These are phyloP conservation scores for Acacia melanoxylon DNA, from an alignment of 306 rosid species.

Conservation along the genomic window DNA sequence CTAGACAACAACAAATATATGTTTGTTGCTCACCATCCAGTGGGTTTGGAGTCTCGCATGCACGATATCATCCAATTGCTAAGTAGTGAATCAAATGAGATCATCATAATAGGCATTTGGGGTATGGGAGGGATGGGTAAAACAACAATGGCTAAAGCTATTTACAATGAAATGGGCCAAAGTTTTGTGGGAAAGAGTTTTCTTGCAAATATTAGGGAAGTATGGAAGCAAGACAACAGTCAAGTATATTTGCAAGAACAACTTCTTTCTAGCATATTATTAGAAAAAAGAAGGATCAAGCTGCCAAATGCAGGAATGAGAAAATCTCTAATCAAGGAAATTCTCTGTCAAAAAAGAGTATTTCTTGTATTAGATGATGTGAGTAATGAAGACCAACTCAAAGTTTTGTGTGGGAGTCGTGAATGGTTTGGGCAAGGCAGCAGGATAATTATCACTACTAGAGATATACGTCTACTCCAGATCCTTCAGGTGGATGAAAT, in stretches of 20 bases:
- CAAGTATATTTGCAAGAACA: neutral
- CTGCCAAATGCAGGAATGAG: neutral
- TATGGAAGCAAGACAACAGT: neutral
- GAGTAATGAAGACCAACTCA: neutral
- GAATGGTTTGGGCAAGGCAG: neutral
- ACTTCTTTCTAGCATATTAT: neutral
- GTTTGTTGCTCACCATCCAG: neutral
- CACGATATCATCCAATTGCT: neutral
- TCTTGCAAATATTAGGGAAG: neutral
- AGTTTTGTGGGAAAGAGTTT: neutral
- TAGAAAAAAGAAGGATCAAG: neutral
- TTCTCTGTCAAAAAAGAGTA: too few relatives aligned
- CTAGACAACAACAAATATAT: neutral
- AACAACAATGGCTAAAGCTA: neutral
- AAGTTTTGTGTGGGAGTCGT: neutral
- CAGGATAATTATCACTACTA: neutral
- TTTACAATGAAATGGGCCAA: neutral
- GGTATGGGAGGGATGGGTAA: neutral
- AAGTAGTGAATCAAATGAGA: neutral
- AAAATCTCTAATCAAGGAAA: too few relatives aligned
- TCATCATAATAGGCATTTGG: neutral
- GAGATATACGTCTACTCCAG: neutral
- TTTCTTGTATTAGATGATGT: neutral
- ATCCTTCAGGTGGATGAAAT: neutral
- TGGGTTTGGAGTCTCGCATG: neutral